Percentiles rank a stretch among this genome's conserved stretches.
Evolutionary conservation across 2,329 filamentous ascomycete genomes (phyloP).

Genomic region (Diaporthe sp.): DNA sequence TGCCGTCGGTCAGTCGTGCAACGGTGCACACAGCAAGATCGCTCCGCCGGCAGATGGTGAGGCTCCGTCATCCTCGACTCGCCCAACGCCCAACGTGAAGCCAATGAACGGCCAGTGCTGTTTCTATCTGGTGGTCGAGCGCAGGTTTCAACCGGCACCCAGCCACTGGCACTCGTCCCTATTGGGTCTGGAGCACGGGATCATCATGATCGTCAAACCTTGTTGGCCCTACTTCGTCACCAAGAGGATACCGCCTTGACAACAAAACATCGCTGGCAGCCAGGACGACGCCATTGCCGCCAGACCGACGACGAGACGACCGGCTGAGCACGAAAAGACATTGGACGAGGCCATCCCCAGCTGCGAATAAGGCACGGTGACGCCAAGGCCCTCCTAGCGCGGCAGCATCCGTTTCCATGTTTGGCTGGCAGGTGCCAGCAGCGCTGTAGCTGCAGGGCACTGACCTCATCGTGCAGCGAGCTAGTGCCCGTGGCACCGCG

Average conservation of each 20-base stretch:
- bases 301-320: not conserved
- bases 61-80: slow-evolving; percentile 1
- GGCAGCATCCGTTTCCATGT: not conserved
- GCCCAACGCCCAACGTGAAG: not conserved
- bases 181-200: not conserved
- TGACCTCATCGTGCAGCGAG: slow-evolving; percentile 31
- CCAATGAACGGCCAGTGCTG: not conserved
- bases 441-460: too few relatives aligned
- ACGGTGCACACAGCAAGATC: not conserved
- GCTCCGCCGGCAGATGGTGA: slow-evolving; percentile 18
- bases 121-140: not conserved
- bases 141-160: not conserved
- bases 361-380: not conserved
- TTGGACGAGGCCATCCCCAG: not conserved
- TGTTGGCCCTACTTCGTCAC: not conserved
- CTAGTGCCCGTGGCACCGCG: slow-evolving; percentile 23
- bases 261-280: not conserved
- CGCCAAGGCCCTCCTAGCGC: not conserved
- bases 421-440: too few relatives aligned
- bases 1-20: slow-evolving; percentile 14
- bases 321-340: not conserved
- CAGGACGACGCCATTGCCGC: not conserved
- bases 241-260: not conserved
- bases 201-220: not conserved
- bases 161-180: not conserved